Evolutionary conservation across 176 grass and related monocot genomes (phyloP).

Genomic region (Typha latifolia): DNA sequence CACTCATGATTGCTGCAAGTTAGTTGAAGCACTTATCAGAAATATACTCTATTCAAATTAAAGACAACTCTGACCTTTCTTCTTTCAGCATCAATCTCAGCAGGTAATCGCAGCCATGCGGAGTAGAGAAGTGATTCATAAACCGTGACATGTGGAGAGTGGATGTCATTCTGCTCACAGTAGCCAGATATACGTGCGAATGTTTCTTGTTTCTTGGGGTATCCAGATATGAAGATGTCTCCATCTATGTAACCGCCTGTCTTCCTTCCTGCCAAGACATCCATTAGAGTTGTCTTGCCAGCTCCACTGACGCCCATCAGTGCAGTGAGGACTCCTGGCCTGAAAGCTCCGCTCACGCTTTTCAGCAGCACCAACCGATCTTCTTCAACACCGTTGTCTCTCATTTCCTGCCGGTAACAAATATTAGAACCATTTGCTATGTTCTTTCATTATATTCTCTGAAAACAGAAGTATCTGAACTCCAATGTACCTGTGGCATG

Average conservation of each 20-base stretch:
- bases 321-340: slow-evolving; percentile 45
- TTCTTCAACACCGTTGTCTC: slow-evolving; percentile 52
- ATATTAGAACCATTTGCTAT: neutral
- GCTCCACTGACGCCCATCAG: slow-evolving; percentile 55
- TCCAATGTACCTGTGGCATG: slow-evolving; percentile 40
- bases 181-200: slow-evolving; percentile 54
- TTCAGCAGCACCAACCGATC: slow-evolving; percentile 44
- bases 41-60: neutral
- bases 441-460: too few species aligned
- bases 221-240: slow-evolving; percentile 47
- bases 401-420: slow-evolving; percentile 47
- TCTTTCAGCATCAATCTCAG: slow-evolving; percentile 41
- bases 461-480: neutral
- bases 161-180: slow-evolving; percentile 66
- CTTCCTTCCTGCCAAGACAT: slow-evolving; percentile 54
- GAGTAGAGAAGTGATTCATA: slow-evolving; percentile 50
- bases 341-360: slow-evolving; percentile 45
- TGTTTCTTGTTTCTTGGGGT: slow-evolving; percentile 58
- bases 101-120: slow-evolving; percentile 39
- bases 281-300: slow-evolving; percentile 60
- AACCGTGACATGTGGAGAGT: slow-evolving; percentile 53
- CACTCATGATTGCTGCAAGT: neutral
- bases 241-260: slow-evolving; percentile 55
- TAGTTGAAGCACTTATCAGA: too few species aligned
- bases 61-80: slow-evolving; percentile 36